Evolutionary conservation across 225 moss, liverwort and hornwort species (phyloP), one percentile per base, ranked within the genome.

Genomic region (Bryoerythrophyllum caledonicum): DNA sequence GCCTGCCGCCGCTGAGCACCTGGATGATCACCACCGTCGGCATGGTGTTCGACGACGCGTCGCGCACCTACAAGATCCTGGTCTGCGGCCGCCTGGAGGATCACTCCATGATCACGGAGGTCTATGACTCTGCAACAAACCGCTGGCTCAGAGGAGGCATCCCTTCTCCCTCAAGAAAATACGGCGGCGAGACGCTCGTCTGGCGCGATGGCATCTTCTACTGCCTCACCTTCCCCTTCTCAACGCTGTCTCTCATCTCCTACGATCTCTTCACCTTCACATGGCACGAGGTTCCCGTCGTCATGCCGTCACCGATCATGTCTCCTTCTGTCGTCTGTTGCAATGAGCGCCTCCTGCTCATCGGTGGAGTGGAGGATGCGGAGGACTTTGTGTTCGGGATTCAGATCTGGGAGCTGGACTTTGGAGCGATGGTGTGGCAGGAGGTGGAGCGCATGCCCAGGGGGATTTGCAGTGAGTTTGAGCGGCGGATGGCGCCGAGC

Each of bases 21-120:
- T 84, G 79, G 81, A 84, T 87, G 84, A 87, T 87, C 65, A 78
- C 81, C 62, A 87, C 84, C 0, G 87, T 84, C 8, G 87, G 87
- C 1, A 87, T 87, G 87, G 81, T 81, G 10, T 87, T 81, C 26
- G 26, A 70, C 64, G 77, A 81, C 10, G 46, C 34, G 59, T 56
- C 61, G 0, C 55, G 28, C 30, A n/a, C 70, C 0, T 87, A 84
- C 79, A 81, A 84, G 74, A 70, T 87, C 35, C 38, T 87, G 3
- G 84, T 84, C 15, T 84, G 84, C 26, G 87, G 87, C 41, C 87
- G 87, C 24, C 70, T 73, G 6, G 84, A 84, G 52, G 84, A 87
- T 73, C 81, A 87, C 58, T 76, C 76, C 62, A 74, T 87, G 84
- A 87, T 84, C 73, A 87, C 81, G 4, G 87, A 87, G 73, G 76